Base-by-base conservation (phyloP, 2,329 filamentous ascomycete species). In the Penicillium sp. region DNA sequence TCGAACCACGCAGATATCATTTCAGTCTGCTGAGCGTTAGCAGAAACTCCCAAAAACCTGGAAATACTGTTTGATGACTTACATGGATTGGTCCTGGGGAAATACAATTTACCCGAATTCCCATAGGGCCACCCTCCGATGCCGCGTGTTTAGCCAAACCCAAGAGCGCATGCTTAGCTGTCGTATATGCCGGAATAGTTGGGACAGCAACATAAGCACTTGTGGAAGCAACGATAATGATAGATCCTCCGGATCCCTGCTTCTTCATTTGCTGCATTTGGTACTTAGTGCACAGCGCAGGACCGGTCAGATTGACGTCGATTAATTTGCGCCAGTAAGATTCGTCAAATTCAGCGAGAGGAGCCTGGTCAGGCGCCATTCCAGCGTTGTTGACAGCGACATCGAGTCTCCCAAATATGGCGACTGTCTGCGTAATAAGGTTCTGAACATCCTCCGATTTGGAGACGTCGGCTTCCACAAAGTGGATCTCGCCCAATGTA, bases 371-470 rank as follows among this genome's bases (percentile, higher is more conserved):
- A 2, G 61, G 61, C 0, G 32, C 34, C 7, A 68, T 57, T 2
- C 72, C 72, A 1, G 76, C 76, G 51, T 70, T 72, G 46, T 79
- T 78, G 47, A 76, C 74, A 1, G 78, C 74, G 6, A 76, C 72
- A 44, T 79, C 71, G 0, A 80, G 55, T 9, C 61, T 61, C 0
- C 74, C 75, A 26, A 74, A 74, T n/a, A 51, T 61, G 10, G 63
- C 41, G 0, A 76, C 59, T 0, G 74, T 75, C 47, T 69, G 42
- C 8, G 57, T 51, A 8, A 74, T 61, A 8, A 71, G 64, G 8
- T 59, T 55, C 46, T 69, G 63, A 6, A 74, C 63, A 11, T 71
- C 61, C 1, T 66, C 64, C 0, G 61, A 60, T 42, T 26, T 62
- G 19, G 46, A 74, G 63, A 69, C 63, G 41, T 69, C 63, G 4